These are phyloP conservation scores for Phlebiopsis flavidoalba DNA, from an alignment of 768 basidiomycete species.

Conservation along the genomic window DNA sequence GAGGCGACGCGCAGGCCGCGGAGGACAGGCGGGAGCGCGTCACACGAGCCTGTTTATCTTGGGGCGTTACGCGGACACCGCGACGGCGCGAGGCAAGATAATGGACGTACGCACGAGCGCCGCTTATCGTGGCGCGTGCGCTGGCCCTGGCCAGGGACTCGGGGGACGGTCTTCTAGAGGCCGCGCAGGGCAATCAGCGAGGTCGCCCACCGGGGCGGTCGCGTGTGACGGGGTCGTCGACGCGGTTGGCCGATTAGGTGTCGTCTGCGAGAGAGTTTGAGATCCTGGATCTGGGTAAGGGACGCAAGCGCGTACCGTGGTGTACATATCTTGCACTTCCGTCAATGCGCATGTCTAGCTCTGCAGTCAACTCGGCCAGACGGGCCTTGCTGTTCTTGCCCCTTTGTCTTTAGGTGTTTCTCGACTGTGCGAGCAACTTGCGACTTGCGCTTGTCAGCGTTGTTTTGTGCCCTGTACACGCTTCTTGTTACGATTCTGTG, in stretches of 20 bases:
- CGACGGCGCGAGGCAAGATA: no score
- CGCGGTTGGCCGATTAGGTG: not conserved
- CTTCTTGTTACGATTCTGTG: not conserved
- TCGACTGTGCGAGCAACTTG: not conserved
- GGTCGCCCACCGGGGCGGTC: not conserved
- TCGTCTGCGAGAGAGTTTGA: no score
- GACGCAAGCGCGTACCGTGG: not conserved
- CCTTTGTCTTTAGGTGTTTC: constrained; percentile 2
- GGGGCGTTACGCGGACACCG: not conserved
- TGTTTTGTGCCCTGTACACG: not conserved
- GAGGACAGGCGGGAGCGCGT: not conserved
- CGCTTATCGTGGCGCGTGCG: not conserved
- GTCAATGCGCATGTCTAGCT: constrained; percentile 6
- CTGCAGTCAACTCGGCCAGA: constrained; percentile 4
- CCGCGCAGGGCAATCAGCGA: constrained; percentile 13
- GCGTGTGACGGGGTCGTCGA: not conserved
- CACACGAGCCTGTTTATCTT: not conserved
- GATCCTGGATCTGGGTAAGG: not conserved
- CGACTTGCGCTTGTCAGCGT: not conserved
- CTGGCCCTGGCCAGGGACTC: not conserved
- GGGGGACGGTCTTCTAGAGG: not conserved
- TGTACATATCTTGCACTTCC: not conserved
- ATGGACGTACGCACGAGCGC: no score
- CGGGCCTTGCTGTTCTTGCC: not conserved
- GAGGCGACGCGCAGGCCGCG: no score